phyloP scores from a whole-genome alignment of 2,329 filamentous ascomycete genomes.

The Ascochyta koolunga region DNA sequence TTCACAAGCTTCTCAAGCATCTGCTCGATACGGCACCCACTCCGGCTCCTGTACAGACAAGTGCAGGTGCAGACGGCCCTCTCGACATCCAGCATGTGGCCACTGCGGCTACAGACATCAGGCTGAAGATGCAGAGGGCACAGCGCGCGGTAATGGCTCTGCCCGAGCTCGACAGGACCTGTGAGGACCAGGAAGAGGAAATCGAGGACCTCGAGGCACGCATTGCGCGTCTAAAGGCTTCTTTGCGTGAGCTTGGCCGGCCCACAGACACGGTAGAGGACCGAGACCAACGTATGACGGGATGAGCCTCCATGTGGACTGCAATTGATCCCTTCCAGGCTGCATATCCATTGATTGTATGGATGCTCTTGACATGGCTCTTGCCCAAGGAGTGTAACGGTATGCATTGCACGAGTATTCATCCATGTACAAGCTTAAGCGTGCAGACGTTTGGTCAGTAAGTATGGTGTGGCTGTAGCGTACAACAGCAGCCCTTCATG shows the following conservation, averaged over 20 bases:
- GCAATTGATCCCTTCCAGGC: conserved; percentile 39
- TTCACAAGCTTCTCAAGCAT: conserved; percentile 77
- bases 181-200: conserved; percentile 74
- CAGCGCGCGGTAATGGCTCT: conserved; percentile 68
- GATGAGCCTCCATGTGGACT: conserved; percentile 35
- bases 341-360: conserved; percentile 36
- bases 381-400: conserved; percentile 20
- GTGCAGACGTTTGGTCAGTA: background rate
- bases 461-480: too few relatives aligned
- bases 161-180: conserved; percentile 71
- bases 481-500: background rate
- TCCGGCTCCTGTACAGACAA: conserved; percentile 32
- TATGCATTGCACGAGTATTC: conserved; percentile 1
- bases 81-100: conserved; percentile 78
- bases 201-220: conserved; percentile 69
- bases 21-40: conserved; percentile 60
- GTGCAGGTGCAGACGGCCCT: conserved; percentile 41
- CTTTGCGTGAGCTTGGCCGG: conserved; percentile 40
- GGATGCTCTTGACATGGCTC: conserved; percentile 36
- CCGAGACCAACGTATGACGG: conserved; percentile 46
- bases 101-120: conserved; percentile 76
- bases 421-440: background rate
- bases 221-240: conserved; percentile 64
- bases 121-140: conserved; percentile 82
- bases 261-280: conserved; percentile 27